phyloP scores from a whole-genome alignment of 164 flowering plant species.

The Berberis thunbergii region DNA sequence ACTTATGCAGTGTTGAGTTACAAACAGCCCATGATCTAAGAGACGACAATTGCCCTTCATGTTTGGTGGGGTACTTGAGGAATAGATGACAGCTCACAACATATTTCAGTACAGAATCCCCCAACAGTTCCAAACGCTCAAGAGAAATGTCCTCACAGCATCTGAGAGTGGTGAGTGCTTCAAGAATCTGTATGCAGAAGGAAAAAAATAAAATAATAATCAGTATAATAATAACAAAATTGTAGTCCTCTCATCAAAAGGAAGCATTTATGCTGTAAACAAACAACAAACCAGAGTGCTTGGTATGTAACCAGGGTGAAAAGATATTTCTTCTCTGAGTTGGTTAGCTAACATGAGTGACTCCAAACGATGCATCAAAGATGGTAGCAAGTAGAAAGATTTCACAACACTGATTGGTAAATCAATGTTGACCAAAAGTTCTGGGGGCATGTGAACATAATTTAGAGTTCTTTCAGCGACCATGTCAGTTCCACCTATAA shows the following conservation, averaged over 20 bases:
- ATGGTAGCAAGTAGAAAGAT: constrained; percentile 79
- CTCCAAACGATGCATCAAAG: constrained; percentile 80
- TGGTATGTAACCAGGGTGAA: constrained; percentile 34
- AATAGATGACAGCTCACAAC: constrained; percentile 72
- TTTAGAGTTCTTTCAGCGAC: constrained; percentile 24
- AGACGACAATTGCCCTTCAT: constrained; percentile 72
- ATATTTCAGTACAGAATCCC: constrained; percentile 90
- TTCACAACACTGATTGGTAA: constrained; percentile 35
- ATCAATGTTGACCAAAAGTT: constrained; percentile 50
- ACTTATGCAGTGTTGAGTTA: constrained; percentile 62
- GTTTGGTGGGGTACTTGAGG: constrained; percentile 57
- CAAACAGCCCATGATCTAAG: constrained; percentile 46
- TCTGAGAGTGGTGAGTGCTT: constrained; percentile 79
- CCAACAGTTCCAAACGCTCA: constrained; percentile 94
- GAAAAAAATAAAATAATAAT: neutral
- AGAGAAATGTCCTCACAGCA: constrained; percentile 76
- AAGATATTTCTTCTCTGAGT: constrained; percentile 58
- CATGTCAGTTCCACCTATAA: constrained; percentile 14
- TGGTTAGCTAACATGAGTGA: constrained; percentile 87
- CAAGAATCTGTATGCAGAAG: constrained; percentile 45
- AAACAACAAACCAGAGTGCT: constrained; percentile 54
- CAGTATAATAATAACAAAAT: constrained; percentile 2
- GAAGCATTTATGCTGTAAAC: neutral
- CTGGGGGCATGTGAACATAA: constrained; percentile 80
- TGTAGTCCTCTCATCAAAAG: neutral